Conservation (phyloP, 331 rosid genomes). For the Telfairia occidentalis region DNA sequence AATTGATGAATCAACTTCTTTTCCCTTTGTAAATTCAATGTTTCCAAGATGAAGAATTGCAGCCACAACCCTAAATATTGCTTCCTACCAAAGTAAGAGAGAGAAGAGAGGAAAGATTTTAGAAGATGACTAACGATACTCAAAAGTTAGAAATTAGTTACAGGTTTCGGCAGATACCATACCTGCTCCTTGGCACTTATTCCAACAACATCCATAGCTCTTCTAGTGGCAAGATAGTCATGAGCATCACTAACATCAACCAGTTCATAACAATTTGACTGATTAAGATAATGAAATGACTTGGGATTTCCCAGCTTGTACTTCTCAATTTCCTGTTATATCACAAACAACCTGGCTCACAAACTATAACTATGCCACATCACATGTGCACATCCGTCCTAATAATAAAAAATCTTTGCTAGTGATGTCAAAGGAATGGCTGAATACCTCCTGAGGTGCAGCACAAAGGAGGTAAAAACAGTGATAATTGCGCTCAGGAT, state of each 20-base stretch:
- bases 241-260: conserved; percentile 74
- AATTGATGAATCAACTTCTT: conserved; percentile 75
- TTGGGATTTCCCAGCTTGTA: conserved; percentile 81
- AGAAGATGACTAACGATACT: conserved; percentile 18
- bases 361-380: background rate
- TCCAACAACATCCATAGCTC: conserved; percentile 98
- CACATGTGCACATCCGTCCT: background rate
- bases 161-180: conserved; percentile 19
- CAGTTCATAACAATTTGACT: conserved; percentile 78
- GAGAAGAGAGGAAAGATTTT: conserved; percentile 20
- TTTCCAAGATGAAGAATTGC: conserved; percentile 91
- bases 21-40: conserved; percentile 72
- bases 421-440: conserved; percentile 1
- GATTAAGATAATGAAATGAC: conserved; percentile 95
- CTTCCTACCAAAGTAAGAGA: conserved; percentile 50
- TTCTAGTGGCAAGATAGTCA: conserved; percentile 95
- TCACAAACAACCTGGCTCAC: conserved; percentile 9
- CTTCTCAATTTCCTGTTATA: conserved; percentile 78
- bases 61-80: conserved; percentile 93
- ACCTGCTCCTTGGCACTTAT: conserved; percentile 94
- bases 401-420: conserved; percentile 2
- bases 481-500: conserved; percentile 98
- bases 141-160: background rate
- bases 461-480: conserved; percentile 97
- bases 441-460: conserved; percentile 91